Percentiles rank a stretch among this genome's conserved stretches.
phyloP scores from a whole-genome alignment of 2,329 filamentous ascomycete genomes.

The Calonectria fujianensis region DNA sequence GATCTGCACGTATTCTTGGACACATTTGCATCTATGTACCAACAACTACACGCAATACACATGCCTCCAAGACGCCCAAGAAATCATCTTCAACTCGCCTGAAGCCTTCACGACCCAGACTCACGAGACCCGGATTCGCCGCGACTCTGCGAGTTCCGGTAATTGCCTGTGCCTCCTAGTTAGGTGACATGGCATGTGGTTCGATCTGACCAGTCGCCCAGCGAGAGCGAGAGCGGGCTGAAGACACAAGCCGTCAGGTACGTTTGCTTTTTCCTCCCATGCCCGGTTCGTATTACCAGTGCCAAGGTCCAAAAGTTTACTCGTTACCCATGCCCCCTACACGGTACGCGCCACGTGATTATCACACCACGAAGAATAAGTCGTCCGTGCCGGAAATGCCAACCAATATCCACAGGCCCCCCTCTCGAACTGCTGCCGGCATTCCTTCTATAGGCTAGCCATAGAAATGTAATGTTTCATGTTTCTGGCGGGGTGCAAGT shows the following conservation, averaged over 20 bases:
- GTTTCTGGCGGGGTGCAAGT: slow-evolving; percentile 1
- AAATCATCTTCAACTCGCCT: background rate
- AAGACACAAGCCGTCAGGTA: background rate
- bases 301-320: slow-evolving; percentile 12
- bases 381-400: background rate
- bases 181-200: slow-evolving; percentile 19
- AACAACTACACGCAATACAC: background rate
- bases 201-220: slow-evolving; percentile 3
- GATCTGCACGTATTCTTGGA: slow-evolving; percentile 1
- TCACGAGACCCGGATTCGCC: background rate
- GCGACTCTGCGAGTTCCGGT: slow-evolving; percentile 8
- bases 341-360: slow-evolving; percentile 7
- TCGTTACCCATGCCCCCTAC: background rate
- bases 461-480: background rate
- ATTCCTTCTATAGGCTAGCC: background rate
- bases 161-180: slow-evolving; percentile 23
- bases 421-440: background rate
- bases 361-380: slow-evolving; percentile 16
- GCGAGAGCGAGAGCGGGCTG: slow-evolving; percentile 5
- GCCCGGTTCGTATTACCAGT: background rate
- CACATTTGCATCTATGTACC: background rate
- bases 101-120: background rate
- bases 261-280: slow-evolving; percentile 15
- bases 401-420: background rate
- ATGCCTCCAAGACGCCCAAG: background rate